A percentile compares a stretch with the other conserved stretches of the same genome.
Conservation (phyloP, 179 eudicot genomes). For the Nepenthes alata region DNA sequence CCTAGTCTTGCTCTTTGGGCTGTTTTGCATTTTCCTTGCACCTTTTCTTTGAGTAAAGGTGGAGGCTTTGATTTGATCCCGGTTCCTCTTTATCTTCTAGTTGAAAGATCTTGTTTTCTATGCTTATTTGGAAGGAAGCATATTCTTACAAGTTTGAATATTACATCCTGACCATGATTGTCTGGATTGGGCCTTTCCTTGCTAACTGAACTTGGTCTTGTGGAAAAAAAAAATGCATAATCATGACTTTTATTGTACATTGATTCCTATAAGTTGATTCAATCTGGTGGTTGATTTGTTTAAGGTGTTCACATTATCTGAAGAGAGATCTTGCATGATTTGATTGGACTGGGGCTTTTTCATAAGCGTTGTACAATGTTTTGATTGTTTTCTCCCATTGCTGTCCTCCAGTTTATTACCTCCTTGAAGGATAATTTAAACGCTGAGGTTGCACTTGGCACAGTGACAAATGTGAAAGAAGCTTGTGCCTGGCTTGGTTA, state of each 20-base stretch:
- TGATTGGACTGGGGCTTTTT: neutral
- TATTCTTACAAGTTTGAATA: too few relatives aligned
- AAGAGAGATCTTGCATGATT: neutral
- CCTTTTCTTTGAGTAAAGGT: too few relatives aligned
- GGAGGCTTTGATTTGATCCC: too few relatives aligned
- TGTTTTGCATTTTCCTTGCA: too few relatives aligned
- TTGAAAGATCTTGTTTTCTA: too few relatives aligned
- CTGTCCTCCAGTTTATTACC: constrained; percentile 64
- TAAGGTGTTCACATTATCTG: neutral
- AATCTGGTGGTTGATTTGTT: neutral
- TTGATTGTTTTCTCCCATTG: neutral
- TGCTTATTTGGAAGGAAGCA: too few relatives aligned
- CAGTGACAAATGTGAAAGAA: constrained; percentile 99
- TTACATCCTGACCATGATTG: too few relatives aligned
- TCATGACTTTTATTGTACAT: neutral
- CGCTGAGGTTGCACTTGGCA: constrained; percentile 98
- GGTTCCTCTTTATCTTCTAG: too few relatives aligned
- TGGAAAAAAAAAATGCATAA: neutral
- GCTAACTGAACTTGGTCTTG: neutral
- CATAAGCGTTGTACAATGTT: neutral
- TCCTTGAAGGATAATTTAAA: constrained; percentile 96
- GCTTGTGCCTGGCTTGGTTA: constrained; percentile 99
- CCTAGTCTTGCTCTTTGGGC: too few relatives aligned
- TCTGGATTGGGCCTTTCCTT: too few relatives aligned
- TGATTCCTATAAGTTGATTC: neutral